Base-by-base conservation (phyloP, 768 basidiomycete species). In the Lentinula lateritia region DNA sequence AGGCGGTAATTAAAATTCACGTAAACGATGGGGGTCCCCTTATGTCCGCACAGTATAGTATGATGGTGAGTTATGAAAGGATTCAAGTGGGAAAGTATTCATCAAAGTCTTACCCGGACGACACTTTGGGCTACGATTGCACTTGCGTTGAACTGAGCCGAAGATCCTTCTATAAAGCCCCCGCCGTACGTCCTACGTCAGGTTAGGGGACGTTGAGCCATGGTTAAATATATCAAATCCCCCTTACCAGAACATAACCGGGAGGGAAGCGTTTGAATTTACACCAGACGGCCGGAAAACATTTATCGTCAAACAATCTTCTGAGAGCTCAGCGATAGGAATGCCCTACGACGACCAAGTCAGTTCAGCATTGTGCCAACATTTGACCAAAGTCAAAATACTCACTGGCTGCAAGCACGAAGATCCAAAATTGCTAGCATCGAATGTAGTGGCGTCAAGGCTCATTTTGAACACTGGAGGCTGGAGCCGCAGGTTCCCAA, bases 1-100 rank as follows among this genome's bases (percentile, higher is more conserved):
- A 84, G 65, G 42, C 84, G 74, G 65, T 85, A 84, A 66, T 83
- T 81, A 64, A 82, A 64, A 43, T 74, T 77, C 36, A 81, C 83
- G 65, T 75, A 80, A 50, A 86, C 70, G 43, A 83, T 67, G 0
- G 81, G 80, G 38, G 74, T 72, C 3, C 73, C 73, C 76, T 72
- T 34, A 13, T 38, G 23, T 36, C 2, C 42, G 61, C 20, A 15
- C 18, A 23, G 23, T 23, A 28, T 65, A 62, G 12, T 16, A 38
- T 54, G 3, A 28, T 28, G 28, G 28, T 28, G 28, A 28, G 28
- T 28, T 8, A 18, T n/a, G 15, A 15, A 3, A 46, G 18, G 16
- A 15, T 7, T 20, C 8, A 7, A 52, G 16, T 13, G 43, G 48
- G 52, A 28, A 8, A 6, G 58, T 16, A 20, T 13, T 10, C 16